These are phyloP conservation scores for Yamadazyma nakazawae DNA, from an alignment of 805 yeast species.

Conservation along the genomic window DNA sequence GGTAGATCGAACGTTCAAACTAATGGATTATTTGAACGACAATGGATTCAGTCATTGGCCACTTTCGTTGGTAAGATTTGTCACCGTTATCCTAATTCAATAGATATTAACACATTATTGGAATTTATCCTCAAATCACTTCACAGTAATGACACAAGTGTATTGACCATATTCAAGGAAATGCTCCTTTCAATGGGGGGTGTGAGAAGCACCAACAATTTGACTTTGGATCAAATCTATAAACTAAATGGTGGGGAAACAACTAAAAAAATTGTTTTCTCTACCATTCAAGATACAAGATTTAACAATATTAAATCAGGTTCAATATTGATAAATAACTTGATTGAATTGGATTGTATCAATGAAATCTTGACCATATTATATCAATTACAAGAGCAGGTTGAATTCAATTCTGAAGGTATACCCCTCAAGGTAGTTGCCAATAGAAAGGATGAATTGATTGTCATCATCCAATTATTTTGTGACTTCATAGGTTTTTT, in stretches of 20 bases:
- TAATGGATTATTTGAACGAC: constrained; percentile 77
- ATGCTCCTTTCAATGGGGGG: constrained; percentile 76
- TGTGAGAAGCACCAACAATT: constrained; percentile 62
- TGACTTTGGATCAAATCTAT: constrained; percentile 62
- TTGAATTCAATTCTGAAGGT: constrained; percentile 30
- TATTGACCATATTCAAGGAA: constrained; percentile 63
- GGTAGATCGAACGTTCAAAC: constrained; percentile 66
- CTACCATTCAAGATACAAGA: constrained; percentile 59
- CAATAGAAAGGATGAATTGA: constrained; percentile 67
- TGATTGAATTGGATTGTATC: constrained; percentile 43
- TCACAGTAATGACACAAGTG: constrained; percentile 55
- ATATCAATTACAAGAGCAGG: constrained; percentile 43
- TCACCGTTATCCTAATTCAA: constrained; percentile 44
- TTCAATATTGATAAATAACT: constrained; percentile 42
- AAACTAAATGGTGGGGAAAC: constrained; percentile 62
- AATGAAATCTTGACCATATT: constrained; percentile 68
- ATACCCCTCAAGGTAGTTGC: constrained; percentile 70
- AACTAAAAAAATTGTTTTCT: constrained; percentile 53
- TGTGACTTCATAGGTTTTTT: constrained; percentile 56
- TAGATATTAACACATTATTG: constrained; percentile 64
- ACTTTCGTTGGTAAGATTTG: constrained; percentile 74
- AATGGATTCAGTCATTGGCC: constrained; percentile 84
- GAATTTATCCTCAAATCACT: constrained; percentile 60
- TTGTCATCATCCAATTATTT: constrained; percentile 60
- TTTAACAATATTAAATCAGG: constrained; percentile 48